A percentile compares a stretch with the other conserved stretches of the same genome.
Conservation (phyloP, 1,284 basidiomycete genomes). For the Thecaphora thlaspeos region DNA sequence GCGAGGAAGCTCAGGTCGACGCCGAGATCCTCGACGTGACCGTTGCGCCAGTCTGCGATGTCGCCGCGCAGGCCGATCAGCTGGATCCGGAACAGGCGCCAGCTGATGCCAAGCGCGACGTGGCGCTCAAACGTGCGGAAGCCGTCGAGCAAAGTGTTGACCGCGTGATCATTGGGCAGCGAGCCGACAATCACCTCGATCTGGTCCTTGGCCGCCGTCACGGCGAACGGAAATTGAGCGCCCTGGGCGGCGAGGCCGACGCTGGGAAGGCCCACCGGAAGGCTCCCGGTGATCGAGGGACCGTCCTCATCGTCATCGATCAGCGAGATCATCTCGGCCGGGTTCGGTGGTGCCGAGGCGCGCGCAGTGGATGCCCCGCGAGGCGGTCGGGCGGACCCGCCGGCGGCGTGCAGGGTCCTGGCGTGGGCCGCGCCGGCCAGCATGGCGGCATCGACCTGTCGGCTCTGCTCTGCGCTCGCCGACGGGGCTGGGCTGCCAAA, state of each 20-base stretch:
- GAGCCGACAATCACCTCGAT: conserved; percentile 39
- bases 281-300: too few relatives aligned
- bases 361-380: too few relatives aligned
- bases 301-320: too few relatives aligned
- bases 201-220: conserved; percentile 13
- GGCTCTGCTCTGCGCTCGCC: not conserved
- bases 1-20: conserved; percentile 45
- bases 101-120: conserved; percentile 41
- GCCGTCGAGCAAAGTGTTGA: conserved; percentile 44
- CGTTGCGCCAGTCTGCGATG: conserved; percentile 43
- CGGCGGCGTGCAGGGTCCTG: not conserved
- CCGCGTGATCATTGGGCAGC: conserved; percentile 44
- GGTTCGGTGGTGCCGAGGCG: too few relatives aligned
- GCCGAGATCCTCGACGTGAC: conserved; percentile 38
- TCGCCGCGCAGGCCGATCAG: conserved; percentile 45
- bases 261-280: not conserved
- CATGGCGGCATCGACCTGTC: conserved; percentile 17
- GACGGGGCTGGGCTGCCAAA: conserved; percentile 2
- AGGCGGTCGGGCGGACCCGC: too few relatives aligned
- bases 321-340: too few relatives aligned
- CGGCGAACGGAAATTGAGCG: conserved; percentile 20
- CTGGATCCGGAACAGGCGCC: conserved; percentile 46
- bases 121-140: conserved; percentile 42
- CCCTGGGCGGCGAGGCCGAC: not conserved
- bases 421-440: conserved; percentile 13